Percentiles rank a stretch among this genome's conserved stretches.
Conservation (phyloP, 2,329 filamentous ascomycete species). For the Colletotrichum magnum region DNA sequence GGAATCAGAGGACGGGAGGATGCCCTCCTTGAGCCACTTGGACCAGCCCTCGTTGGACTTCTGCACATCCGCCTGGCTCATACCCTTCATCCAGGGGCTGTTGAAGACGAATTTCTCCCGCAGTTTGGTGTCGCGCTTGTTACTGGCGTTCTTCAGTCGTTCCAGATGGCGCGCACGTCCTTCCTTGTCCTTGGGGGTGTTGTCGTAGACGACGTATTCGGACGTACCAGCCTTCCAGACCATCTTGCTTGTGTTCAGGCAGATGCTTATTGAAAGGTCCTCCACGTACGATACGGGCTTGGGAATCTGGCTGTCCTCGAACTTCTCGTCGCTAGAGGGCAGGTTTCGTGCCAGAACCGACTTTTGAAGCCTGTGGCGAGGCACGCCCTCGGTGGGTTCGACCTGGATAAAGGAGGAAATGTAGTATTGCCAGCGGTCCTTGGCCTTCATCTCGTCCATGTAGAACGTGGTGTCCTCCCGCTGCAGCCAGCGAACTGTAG, state of each 20-base stretch:
- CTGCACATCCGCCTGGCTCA: conserved; percentile 83
- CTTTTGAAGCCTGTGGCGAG: conserved; percentile 74
- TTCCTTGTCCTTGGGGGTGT: conserved; percentile 77
- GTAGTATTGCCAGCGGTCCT: conserved; percentile 93
- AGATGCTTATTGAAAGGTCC: conserved; percentile 79
- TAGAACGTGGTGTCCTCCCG: conserved; percentile 84
- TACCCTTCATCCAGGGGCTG: conserved; percentile 83
- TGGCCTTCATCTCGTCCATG: conserved; percentile 87
- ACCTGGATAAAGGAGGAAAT: conserved; percentile 91
- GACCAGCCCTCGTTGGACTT: conserved; percentile 78
- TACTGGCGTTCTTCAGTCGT: conserved; percentile 66
- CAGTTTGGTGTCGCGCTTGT: conserved; percentile 78
- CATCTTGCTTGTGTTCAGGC: conserved; percentile 83
- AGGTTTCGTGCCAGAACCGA: conserved; percentile 81
- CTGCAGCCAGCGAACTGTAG: conserved; percentile 79
- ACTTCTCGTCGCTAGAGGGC: conserved; percentile 72
- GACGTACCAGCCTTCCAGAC: conserved; percentile 79
- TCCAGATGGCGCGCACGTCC: conserved; percentile 64
- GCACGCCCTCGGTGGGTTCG: conserved; percentile 87
- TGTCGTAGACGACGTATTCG: conserved; percentile 81
- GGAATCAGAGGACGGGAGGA: conserved; percentile 52
- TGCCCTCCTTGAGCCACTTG: conserved; percentile 67
- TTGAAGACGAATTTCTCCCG: conserved; percentile 87
- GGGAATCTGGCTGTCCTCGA: conserved; percentile 74
- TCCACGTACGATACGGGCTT: conserved; percentile 76